A percentile compares a stretch with the other conserved stretches of the same genome.
Evolutionary conservation across 306 rosid genomes (phyloP).

Genomic region (Lathyrus tuberosus): DNA sequence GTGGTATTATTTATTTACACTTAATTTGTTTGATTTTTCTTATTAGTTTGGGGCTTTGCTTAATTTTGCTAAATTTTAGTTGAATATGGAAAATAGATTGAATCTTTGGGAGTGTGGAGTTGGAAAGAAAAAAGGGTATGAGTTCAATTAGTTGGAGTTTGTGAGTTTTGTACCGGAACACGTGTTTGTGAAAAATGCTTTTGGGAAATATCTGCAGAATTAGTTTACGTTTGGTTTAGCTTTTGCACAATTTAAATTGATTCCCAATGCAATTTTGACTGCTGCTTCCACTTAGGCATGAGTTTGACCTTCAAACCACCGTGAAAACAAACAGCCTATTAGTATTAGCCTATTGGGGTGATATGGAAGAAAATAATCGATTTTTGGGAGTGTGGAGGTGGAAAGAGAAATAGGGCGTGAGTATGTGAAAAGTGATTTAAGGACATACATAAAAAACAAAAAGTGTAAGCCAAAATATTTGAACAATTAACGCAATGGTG

Average conservation of each 20-base stretch:
- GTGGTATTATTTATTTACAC: background rate
- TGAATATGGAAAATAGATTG: background rate
- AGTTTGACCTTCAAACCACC: background rate
- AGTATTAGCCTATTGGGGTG: background rate
- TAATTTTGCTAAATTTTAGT: background rate
- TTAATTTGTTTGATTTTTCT: background rate
- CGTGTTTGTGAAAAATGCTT: constrained; percentile 29
- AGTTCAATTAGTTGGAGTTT: constrained; percentile 14
- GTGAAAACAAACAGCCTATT: background rate
- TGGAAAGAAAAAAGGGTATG: constrained; percentile 12
- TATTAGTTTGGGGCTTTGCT: background rate
- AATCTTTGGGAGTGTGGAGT: constrained; percentile 15
- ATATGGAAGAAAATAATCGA: background rate
- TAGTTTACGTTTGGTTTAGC: background rate
- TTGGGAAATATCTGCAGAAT: no score
- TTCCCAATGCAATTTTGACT: background rate
- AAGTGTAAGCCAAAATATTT: background rate
- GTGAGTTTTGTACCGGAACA: constrained; percentile 7
- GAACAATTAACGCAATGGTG: background rate
- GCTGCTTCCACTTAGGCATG: background rate
- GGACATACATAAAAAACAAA: constrained; percentile 2
- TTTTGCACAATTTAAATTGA: background rate
- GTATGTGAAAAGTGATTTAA: constrained; percentile 15
- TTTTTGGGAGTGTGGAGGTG: constrained; percentile 23
- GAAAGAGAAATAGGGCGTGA: constrained; percentile 15